Evolutionary conservation across 2,329 filamentous ascomycete genomes (phyloP), one percentile per base, ranked within the genome.

Genomic region (Sphaerulina musiva): DNA sequence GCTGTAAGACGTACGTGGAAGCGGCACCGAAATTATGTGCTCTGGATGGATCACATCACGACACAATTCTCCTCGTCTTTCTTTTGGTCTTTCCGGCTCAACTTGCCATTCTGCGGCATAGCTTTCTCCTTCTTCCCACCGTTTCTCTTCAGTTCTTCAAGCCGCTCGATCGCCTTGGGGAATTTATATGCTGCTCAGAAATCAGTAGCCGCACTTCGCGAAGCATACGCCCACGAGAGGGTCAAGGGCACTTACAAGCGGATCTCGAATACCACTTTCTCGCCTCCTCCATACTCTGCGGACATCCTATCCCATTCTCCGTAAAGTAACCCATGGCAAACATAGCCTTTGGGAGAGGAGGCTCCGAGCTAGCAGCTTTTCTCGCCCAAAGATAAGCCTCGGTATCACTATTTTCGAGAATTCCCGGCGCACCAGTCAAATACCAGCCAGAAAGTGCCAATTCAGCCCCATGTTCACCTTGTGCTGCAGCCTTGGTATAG

Each of bases 261-360:
- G 93, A 91, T 70, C 92, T 81, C 81, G 91, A 96, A 74, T 98
- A 98, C 93, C 93, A 98, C 64, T 90, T 82, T 78, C 95, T 96
- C 20, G 92, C 93, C 73, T 97, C 93, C 66, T 98, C 93, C 64
- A 96, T 66, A 69, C 92, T 95, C 7, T 87, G 83, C 12, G 85
- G 78, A 60, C 89, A 84, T 31, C 93, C 93, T 63, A 98, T 97
- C 10, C 93, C 93, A 46, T 93, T 85, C 72, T 98, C 93, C 0
- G 89, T 95, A 68, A 95, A 96, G 73, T 97, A 96, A 0, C 93
- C 93, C 87, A 98, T 95, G 0, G 92, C 93, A 73, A 96, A 97
- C 74, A 97, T 88, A 0, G 93, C 93, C 76, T 97, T 98, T 6
- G 89, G 84, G 38, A 96, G 73, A 2, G 75, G 75, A 10, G 74